Base-by-base conservation (phyloP, 768 basidiomycete species). In the Pulveroboletus sp. region DNA sequence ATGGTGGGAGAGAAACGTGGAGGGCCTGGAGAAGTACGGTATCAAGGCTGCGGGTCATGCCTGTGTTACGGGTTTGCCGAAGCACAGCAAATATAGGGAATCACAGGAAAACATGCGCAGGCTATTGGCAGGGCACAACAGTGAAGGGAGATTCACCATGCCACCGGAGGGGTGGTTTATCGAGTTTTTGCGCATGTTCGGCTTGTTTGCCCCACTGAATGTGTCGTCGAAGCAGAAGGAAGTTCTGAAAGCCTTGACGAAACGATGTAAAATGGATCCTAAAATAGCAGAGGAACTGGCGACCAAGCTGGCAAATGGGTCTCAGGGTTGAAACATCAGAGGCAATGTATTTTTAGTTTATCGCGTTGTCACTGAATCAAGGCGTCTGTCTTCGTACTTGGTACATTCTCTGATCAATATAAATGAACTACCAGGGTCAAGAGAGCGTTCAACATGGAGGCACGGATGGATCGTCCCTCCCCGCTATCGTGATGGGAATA, bases 31-130 rank as follows among this genome's bases (percentile, higher is more conserved):
- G 1, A 59, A 50, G 23, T 59, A 64, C 14, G 58, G 63, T 13
- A 64, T 71, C 55, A 48, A 52, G 6, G 58, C 60, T 37, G 58
- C 55, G 0, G 63, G 51, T 12, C 68, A 71, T 27, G 71, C 71
- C 22, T 71, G 69, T 55, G 67, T 72, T 17, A 71, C 71, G 16
- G 68, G 64, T 2, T 50, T 65, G 16, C 55, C 57, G n/a, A 51
- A 47, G 30, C 64, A 63, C 44, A 57, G 43, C 44, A 69, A 68
- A 44, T 68, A 69, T 24, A 27, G 20, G 7, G 51, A 60, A 36
- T 68, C 66, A 7, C 53, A 45, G 13, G 22, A 19, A 4, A 59
- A 61, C 32, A 53, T 68, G 17, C 11, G 23, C 16, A 35, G 6
- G 1, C 17, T 68, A 44, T 48, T 68, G 45, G 38, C 31, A 8